Evolutionary conservation across 225 moss, liverwort and hornwort genomes (phyloP), one percentile per base, ranked within the genome.

Genomic region (Antitrichia curtipendula): DNA sequence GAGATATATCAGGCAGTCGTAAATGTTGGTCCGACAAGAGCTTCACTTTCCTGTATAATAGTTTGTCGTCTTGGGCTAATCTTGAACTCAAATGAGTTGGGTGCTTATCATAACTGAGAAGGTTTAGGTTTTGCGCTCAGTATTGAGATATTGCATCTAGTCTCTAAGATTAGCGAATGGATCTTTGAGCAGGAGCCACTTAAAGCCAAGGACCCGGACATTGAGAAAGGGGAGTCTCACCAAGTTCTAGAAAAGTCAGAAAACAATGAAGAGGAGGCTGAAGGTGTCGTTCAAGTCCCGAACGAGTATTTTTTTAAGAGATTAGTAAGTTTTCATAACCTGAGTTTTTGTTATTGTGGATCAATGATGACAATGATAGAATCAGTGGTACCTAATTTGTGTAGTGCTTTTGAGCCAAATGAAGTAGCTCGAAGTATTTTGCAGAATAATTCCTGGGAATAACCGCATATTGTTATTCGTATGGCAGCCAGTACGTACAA

Each of bases 401-500:
- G 61, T 82, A 53, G 22, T 45, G 7, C 36, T 28, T 63, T 72
- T 57, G 52, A 76, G 83, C 75, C 22, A 75, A 75, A 73, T 76
- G 76, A 52, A 41, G 75, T 59, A 80, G 66, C 43, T 87, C 59
- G 50, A 68, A 81, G 43, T 82, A 38, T 64, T 85, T 75, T 85
- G 77, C 85, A 62, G 38, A 54, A 62, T 63, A 57, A 49, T 54
- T 53, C 28, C 52, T 88, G 70, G 53, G 68, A 88, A 68, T 82
- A 47, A 69, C 64, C 31, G 60, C 77, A 59, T 78, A 69, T 85
- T 87, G 68, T 92, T 83, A 61, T 72, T 89, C 81, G 71, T 82
- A 71, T 92, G 87, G 81, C 92, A 94, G 94, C 88, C 94, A 84
- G 61, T 64, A 84, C 92, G 94, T 82, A 52, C 94, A 91, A 92